phyloP scores from a whole-genome alignment of 345 rosid genomes.

The Hirschfeldia incana region DNA sequence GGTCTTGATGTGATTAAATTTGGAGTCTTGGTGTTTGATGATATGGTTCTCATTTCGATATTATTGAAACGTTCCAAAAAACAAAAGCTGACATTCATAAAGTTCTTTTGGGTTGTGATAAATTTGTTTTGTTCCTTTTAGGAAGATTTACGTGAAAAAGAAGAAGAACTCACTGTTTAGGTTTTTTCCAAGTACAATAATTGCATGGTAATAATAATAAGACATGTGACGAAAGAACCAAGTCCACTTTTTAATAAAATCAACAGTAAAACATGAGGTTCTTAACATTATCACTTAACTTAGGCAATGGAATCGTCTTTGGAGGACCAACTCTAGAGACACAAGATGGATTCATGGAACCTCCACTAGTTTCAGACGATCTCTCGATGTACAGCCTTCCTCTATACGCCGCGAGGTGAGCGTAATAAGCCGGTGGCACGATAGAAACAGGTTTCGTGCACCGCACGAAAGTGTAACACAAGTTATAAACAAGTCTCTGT shows the following conservation, averaged over 20 bases:
- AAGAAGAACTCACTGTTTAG: neutral
- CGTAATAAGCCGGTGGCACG: slow-evolving; percentile 94
- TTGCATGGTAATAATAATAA: neutral
- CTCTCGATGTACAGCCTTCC: slow-evolving; percentile 91
- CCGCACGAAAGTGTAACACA: slow-evolving; percentile 86
- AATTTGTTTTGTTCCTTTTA: neutral
- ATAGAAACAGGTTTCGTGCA: slow-evolving; percentile 93
- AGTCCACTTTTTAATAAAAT: neutral
- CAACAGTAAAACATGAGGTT: slow-evolving; percentile 95
- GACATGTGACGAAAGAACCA: neutral
- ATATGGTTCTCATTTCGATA: neutral
- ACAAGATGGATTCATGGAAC: slow-evolving; percentile 42
- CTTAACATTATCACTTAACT: slow-evolving; percentile 78
- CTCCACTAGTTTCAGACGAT: slow-evolving; percentile 50
- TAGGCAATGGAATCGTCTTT: slow-evolving; percentile 73
- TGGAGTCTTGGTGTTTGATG: neutral
- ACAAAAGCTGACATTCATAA: neutral
- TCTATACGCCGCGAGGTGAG: slow-evolving; percentile 93
- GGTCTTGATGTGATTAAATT: neutral
- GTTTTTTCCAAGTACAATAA: slow-evolving; percentile 17
- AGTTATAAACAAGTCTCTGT: slow-evolving; percentile 80
- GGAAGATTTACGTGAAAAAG: neutral
- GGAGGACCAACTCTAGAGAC: slow-evolving; percentile 75
- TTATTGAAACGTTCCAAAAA: neutral
- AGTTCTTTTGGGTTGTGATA: neutral